Conservation (phyloP, 495 filamentous ascomycete species). For the Aspergillus asperescens region DNA sequence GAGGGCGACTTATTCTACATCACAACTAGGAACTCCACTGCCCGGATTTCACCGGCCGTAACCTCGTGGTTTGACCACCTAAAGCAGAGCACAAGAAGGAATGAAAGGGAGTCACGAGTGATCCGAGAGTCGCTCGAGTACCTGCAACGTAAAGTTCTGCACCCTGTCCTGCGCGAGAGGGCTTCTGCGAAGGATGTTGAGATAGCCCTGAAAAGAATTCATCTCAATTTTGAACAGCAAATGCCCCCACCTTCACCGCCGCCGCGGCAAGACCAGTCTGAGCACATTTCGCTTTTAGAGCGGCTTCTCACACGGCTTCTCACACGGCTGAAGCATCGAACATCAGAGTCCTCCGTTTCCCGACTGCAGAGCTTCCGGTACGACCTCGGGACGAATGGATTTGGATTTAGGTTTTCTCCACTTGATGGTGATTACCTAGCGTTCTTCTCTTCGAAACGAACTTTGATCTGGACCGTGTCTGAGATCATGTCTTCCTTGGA, state of each 20-base stretch:
- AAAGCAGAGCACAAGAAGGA: background rate
- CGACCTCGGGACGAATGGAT: background rate
- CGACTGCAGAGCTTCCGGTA: background rate
- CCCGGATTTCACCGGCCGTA: slow-evolving; percentile 10
- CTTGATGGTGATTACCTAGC: slow-evolving; percentile 6
- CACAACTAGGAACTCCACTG: background rate
- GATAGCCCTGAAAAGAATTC: slow-evolving; percentile 2
- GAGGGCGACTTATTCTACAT: slow-evolving; percentile 17
- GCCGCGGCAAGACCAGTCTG: background rate
- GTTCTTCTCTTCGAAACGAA: slow-evolving; percentile 11
- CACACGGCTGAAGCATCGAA: background rate
- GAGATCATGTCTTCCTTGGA: background rate
- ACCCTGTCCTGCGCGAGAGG: slow-evolving; percentile 2
- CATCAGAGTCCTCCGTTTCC: background rate
- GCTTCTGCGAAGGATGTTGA: slow-evolving; percentile 9
- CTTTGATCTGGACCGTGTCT: slow-evolving; percentile 3
- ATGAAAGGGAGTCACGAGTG: slow-evolving; percentile 1
- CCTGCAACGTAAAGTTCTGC: slow-evolving; percentile 10
- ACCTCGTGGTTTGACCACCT: slow-evolving; percentile 14
- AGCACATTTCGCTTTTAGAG: background rate
- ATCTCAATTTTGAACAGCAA: background rate
- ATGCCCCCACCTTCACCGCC: background rate
- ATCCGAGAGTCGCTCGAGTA: slow-evolving; percentile 13
- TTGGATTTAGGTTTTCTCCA: slow-evolving; percentile 11
- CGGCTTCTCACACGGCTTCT: background rate